Conservation (phyloP, 176 grass and related monocot species). For the Oryza officinalis region DNA sequence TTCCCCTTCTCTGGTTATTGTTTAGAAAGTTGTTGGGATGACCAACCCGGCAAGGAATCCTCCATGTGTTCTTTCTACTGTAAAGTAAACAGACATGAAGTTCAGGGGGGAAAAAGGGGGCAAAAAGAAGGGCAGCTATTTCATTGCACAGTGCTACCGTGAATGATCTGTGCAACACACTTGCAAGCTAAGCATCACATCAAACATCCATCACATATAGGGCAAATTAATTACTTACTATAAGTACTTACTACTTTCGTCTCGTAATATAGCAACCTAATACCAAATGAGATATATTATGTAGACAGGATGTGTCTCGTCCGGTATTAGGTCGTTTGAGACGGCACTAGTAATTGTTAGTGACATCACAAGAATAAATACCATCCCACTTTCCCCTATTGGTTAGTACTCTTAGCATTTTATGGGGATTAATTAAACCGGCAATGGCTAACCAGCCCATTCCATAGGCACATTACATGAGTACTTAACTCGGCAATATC, state of each 20-base stretch:
- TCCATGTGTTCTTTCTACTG: slow-evolving; percentile 21
- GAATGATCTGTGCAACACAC: neutral
- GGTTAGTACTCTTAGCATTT: too few relatives aligned
- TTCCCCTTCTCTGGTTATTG: neutral
- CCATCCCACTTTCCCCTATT: too few relatives aligned
- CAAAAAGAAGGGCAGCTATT: neutral
- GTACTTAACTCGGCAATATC: slow-evolving; percentile 6
- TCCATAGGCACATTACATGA: neutral
- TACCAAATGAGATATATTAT: too few relatives aligned
- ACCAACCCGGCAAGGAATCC: slow-evolving; percentile 25
- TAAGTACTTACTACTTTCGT: too few relatives aligned
- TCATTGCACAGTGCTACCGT: neutral
- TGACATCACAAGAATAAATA: too few relatives aligned
- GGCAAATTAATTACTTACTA: neutral
- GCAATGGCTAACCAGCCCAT: neutral
- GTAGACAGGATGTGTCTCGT: too few relatives aligned
- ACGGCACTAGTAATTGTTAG: too few relatives aligned
- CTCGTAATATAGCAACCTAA: too few relatives aligned
- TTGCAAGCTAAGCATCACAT: neutral
- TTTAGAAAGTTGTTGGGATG: slow-evolving; percentile 1
- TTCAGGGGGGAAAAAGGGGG: neutral
- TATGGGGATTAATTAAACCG: neutral
- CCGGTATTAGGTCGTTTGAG: too few relatives aligned
- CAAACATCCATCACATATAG: neutral
- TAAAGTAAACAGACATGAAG: slow-evolving; percentile 6